Percentiles rank a stretch among this genome's conserved stretches.
phyloP scores from a whole-genome alignment of 768 basidiomycete genomes.

The Naganishia kalamii region DNA sequence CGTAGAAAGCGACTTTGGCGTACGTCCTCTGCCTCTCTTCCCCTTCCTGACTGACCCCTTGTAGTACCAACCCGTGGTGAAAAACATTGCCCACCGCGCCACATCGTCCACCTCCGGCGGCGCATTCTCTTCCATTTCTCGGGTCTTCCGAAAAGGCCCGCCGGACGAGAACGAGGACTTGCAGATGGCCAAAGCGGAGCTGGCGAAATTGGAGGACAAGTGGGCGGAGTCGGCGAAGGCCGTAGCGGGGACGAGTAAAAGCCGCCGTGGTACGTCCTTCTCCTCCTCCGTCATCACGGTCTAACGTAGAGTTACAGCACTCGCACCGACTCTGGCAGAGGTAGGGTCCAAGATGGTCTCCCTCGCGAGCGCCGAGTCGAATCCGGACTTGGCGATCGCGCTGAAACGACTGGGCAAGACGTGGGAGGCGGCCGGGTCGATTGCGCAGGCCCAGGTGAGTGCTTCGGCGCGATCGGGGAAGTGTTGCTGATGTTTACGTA shows the following conservation, averaged over 20 bases:
- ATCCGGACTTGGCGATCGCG: slow-evolving; percentile 74
- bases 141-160: slow-evolving; percentile 53
- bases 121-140: slow-evolving; percentile 35
- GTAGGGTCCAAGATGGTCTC: slow-evolving; percentile 89
- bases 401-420: slow-evolving; percentile 72
- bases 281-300: not conserved
- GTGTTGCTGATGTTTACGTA: slow-evolving; percentile 25
- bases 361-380: slow-evolving; percentile 80
- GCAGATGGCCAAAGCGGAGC: slow-evolving; percentile 77
- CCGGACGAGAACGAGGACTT: slow-evolving; percentile 94
- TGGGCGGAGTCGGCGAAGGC: slow-evolving; percentile 90
- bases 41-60: slow-evolving; percentile 17
- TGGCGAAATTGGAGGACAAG: slow-evolving; percentile 83
- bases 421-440: slow-evolving; percentile 79
- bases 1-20: slow-evolving; percentile 93
- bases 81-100: slow-evolving; percentile 20
- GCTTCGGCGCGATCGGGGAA: not conserved
- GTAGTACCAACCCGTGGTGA: slow-evolving; percentile 58
- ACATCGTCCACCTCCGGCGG: slow-evolving; percentile 34
- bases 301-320: slow-evolving; percentile 51
- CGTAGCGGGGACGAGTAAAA: slow-evolving; percentile 73
- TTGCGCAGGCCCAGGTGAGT: slow-evolving; percentile 70
- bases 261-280: slow-evolving; percentile 61
- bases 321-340: slow-evolving; percentile 72
- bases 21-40: slow-evolving; percentile 35